A percentile compares a stretch with the other conserved stretches of the same genome.
phyloP scores from a whole-genome alignment of 768 basidiomycete species.

The Cytidiella melzeri region DNA sequence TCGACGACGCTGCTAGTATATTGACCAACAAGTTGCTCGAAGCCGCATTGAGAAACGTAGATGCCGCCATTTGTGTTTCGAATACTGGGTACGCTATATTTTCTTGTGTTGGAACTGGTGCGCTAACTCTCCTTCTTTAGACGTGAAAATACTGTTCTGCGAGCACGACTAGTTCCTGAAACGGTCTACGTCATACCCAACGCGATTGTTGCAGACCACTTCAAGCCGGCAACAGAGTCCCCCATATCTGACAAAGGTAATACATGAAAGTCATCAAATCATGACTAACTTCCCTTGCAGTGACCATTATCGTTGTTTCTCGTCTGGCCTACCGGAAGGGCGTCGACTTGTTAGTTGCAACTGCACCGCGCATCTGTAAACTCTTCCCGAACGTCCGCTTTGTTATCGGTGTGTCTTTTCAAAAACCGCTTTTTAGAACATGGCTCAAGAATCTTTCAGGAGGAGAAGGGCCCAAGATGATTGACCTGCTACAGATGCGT shows the following conservation, averaged over 20 bases:
- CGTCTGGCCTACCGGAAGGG: conserved; percentile 94
- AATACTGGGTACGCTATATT: conserved; percentile 74
- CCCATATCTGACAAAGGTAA: conserved; percentile 12
- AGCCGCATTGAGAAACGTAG: conserved; percentile 82
- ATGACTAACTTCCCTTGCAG: conserved; percentile 36
- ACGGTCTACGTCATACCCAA: conserved; percentile 93
- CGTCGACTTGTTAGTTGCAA: conserved; percentile 89
- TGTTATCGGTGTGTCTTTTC: conserved; percentile 56
- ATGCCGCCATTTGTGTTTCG: conserved; percentile 93
- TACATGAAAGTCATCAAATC: too few relatives aligned
- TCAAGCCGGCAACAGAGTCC: conserved; percentile 50
- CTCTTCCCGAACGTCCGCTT: conserved; percentile 85
- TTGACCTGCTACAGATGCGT: conserved; percentile 92
- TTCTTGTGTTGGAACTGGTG: background rate
- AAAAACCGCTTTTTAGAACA: conserved; percentile 1
- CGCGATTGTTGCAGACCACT: conserved; percentile 81
- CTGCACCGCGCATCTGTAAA: conserved; percentile 83
- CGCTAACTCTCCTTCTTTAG: conserved; percentile 33
- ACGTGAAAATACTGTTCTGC: conserved; percentile 94
- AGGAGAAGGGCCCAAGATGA: conserved; percentile 92
- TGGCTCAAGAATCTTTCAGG: conserved; percentile 37
- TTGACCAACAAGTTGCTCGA: conserved; percentile 93
- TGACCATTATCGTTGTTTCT: conserved; percentile 87
- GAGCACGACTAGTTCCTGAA: conserved; percentile 62
- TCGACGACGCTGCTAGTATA: conserved; percentile 95